These are phyloP conservation scores for Cryptosporidium sp. DNA, from an alignment of 169 alveolate genomes.

Conservation along the genomic window DNA sequence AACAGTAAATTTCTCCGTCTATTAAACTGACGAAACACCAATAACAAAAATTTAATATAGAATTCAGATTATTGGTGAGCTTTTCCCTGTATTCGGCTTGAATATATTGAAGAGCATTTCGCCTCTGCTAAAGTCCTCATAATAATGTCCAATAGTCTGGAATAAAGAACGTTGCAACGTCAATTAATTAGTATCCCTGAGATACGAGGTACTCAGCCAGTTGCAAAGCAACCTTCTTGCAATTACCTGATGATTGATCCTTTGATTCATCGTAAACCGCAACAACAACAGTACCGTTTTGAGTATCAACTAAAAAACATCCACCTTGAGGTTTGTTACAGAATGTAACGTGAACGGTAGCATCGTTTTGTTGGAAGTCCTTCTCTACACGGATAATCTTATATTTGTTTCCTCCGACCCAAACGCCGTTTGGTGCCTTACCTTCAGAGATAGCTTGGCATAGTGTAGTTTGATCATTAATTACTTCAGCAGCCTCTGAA, in stretches of 20 bases:
- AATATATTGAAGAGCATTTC: background rate
- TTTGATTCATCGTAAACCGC: constrained; percentile 80
- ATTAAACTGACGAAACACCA: background rate
- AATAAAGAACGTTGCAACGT: background rate
- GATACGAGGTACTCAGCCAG: constrained; percentile 79
- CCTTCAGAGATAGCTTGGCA: constrained; percentile 79
- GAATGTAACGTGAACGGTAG: constrained; percentile 29
- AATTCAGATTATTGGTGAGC: background rate
- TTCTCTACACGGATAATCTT: constrained; percentile 76
- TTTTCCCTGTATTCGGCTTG: background rate
- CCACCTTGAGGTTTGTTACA: constrained; percentile 79
- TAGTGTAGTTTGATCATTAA: constrained; percentile 78
- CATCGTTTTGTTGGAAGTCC: constrained; percentile 59
- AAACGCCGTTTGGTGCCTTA: constrained; percentile 80
- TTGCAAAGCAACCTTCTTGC: constrained; percentile 77
- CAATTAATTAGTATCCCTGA: constrained; percentile 72
- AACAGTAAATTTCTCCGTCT: background rate
- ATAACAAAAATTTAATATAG: background rate
- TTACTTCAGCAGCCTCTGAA: constrained; percentile 68
- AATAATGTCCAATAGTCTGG: background rate
- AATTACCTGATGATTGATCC: constrained; percentile 78
- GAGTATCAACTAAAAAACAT: constrained; percentile 76
- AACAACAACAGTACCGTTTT: constrained; percentile 77
- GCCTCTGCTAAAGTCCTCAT: background rate
- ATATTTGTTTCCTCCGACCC: constrained; percentile 80